A percentile compares a stretch with the other conserved stretches of the same genome.
These are phyloP conservation scores for Amylostereum chailletii DNA, from an alignment of 1,284 basidiomycete species.

Conservation along the genomic window DNA sequence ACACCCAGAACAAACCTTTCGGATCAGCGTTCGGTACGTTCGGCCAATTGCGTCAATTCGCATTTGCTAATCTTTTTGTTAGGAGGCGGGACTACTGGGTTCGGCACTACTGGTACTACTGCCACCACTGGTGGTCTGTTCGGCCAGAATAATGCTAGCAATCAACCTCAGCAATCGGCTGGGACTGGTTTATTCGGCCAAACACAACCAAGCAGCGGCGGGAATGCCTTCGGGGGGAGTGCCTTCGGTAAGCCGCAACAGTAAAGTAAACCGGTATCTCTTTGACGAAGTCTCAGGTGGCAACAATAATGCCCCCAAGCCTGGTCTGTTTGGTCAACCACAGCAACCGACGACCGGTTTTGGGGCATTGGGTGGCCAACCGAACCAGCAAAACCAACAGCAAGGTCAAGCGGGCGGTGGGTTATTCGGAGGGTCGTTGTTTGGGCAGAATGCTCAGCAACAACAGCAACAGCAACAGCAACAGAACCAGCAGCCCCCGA, in stretches of 20 bases:
- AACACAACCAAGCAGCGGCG: neutral
- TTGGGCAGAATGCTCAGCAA: constrained; percentile 3
- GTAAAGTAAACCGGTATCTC: neutral
- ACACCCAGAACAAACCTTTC: constrained; percentile 1
- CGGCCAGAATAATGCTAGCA: constrained; percentile 18
- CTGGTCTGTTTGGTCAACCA: constrained; percentile 24
- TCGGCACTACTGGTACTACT: constrained; percentile 24
- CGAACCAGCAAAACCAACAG: constrained; percentile 15
- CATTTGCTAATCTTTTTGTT: too few species aligned
- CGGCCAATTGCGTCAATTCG: neutral
- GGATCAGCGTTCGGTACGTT: neutral
- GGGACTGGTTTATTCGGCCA: constrained; percentile 17
- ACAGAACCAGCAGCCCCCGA: constrained; percentile 6
- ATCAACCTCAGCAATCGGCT: constrained; percentile 10
- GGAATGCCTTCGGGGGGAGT: constrained; percentile 12
- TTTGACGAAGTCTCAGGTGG: constrained; percentile 6
- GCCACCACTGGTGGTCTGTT: constrained; percentile 33
- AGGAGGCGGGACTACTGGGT: constrained; percentile 14
- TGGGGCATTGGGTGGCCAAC: neutral
- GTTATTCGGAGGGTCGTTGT: constrained; percentile 21
- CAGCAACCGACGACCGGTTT: constrained; percentile 7
- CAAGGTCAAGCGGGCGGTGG: constrained; percentile 16
- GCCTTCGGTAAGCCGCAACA: constrained; percentile 25
- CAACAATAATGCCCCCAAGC: constrained; percentile 29
- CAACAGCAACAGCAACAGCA: constrained; percentile 23